Base-by-base conservation (phyloP, 2,329 filamentous ascomycete genomes). In the Ciborinia camelliae region DNA sequence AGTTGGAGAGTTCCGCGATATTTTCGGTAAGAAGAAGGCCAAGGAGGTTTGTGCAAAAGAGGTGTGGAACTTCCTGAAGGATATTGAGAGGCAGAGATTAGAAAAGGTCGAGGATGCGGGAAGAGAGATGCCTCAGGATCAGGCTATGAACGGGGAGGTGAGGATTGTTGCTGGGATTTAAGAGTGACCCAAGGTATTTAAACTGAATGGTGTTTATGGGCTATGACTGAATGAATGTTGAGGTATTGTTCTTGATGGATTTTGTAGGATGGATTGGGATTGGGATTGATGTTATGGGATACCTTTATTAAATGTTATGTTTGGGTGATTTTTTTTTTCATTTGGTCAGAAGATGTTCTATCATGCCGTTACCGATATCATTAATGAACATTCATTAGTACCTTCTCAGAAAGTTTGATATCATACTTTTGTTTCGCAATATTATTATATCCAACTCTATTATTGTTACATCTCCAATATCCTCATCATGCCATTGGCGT, bases 21-120 rank as follows among this genome's bases (percentile, higher is more conserved):
- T 83, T 0, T 79, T 73, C 66, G 81, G 82, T 3, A 80, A 79
- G 75, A 81, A 81, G 72, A 79, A 75, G 55, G 80, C 81, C 0
- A 81, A 79, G 71, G 79, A 83, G 65, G 76, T 77, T 66, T 79
- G 80, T 71, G 81, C 81, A n/a, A 71, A 75, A 64, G 63, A 73
- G 41, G 76, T 81, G 12, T 63, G 80, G 37, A 69, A 62, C 32
- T 74, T 81, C 52, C 68, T 83, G 52, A 71, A 73, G 60, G 73
- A 72, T 20, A 74, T 81, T 43, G 72, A 75, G 59, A 67, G 65
- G 28, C 66, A 71, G 60, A 68, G 73, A 43, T 45, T 65, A 20
- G 68, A 69, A 55, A 32, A 58, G 45, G 37, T 59, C 28, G 68
- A 66, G 45, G 63, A 68, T 28, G 28, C 41, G 32, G 35, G 3